Conservation (phyloP, 768 basidiomycete genomes). For the Fibroporia radiculosa region DNA sequence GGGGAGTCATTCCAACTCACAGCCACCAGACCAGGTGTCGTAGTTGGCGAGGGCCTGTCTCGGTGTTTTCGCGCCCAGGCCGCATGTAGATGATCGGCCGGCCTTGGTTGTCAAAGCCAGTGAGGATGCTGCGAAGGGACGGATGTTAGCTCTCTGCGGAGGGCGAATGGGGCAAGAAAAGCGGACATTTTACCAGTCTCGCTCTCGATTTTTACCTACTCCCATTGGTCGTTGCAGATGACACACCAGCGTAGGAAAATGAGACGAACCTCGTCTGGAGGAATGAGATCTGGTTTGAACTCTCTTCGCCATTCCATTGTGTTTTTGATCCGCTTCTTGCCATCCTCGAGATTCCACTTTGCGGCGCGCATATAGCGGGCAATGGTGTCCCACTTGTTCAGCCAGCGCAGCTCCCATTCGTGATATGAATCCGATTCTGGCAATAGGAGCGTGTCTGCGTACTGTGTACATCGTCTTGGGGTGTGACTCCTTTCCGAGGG, state of each 20-base stretch:
- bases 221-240: not conserved
- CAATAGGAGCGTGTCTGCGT: constrained; percentile 54
- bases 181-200: constrained; percentile 84
- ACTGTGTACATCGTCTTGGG: constrained; percentile 32
- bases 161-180: not conserved
- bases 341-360: constrained; percentile 77
- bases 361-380: constrained; percentile 79
- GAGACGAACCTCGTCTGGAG: constrained; percentile 55
- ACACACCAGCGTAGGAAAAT: not conserved
- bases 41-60: constrained; percentile 68
- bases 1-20: constrained; percentile 40
- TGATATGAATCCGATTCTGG: constrained; percentile 64
- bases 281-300: constrained; percentile 77
- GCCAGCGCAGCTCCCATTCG: constrained; percentile 73
- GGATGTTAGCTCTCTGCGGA: not conserved
- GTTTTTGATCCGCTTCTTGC: constrained; percentile 66
- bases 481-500: not conserved
- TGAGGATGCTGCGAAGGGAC: constrained; percentile 48
- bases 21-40: constrained; percentile 82
- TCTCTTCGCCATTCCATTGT: constrained; percentile 84
- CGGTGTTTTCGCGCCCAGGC: constrained; percentile 81
- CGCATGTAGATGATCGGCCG: constrained; percentile 88
- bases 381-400: constrained; percentile 58
- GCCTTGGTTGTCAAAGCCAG: constrained; percentile 80
- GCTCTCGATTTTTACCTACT: constrained; percentile 62